Base-by-base conservation (phyloP, 805 yeast species). In the Wickerhamiella nectarea region DNA sequence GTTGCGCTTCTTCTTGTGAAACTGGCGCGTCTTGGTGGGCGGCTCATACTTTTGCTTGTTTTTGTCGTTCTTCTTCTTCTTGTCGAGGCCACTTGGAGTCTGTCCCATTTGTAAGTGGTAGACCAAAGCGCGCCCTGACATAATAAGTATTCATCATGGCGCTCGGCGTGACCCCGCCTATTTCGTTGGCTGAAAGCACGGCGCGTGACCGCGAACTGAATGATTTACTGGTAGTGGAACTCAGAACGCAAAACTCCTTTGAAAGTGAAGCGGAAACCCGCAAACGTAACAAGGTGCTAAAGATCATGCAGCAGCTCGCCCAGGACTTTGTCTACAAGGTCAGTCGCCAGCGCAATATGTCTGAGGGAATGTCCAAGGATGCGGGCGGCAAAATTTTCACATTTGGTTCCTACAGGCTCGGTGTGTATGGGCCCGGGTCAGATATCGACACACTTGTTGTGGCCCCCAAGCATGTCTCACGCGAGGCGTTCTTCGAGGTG, bases 321-420 rank as follows among this genome's bases (percentile, higher is more conserved):
- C 74, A 79, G 53, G 83, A 80, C 50, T 89, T 89, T 63, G 98
- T 91, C 1, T 81, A 75, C 55, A 72, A 64, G 11, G 96, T 86
- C 7, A 80, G 93, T 3, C 70, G 74, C 50, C 74, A 70, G 48
- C 86, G 81, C 56, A 87, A 89, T 57, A 86, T 91, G 95, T 76
- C 86, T 28, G 97, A 91, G 48, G 95, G 96, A 2, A 86, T 91
- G 96, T 94, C 97, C 0, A 72, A 67, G 45, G 98, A 91, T 61
- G 94, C 97, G 0, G 98, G 98, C 31, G 98, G 98, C 29, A 91
- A 91, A 60, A 76, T 91, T n/a, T 91, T 87, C 59, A 86, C 96
- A 0, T 91, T 74, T 65, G 98, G 98, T 1, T 86, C 96, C 1
- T 91, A 87, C 56, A 70, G 95, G 50, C 65, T 91, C 36, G 98